Evolutionary conservation across 2,329 filamentous ascomycete genomes (phyloP), one percentile per base, ranked within the genome.

Genomic region (Sarocladium strictum): DNA sequence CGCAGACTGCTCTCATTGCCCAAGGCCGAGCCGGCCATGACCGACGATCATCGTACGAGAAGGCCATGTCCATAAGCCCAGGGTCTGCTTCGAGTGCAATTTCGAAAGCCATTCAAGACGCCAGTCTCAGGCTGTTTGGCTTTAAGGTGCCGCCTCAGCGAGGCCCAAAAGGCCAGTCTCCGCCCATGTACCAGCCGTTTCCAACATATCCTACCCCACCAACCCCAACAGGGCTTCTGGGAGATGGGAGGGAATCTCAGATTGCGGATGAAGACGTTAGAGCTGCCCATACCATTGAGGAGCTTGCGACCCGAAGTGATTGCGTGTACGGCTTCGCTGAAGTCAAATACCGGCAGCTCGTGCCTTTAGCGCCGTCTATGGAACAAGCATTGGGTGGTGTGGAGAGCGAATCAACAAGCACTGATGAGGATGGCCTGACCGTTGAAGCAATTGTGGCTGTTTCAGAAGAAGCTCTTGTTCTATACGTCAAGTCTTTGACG

Each of bases 291-390:
- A 80, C 83, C 43, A 91, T 97, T 55, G 93, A 99, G 68, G 92
- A 97, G 62, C 87, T 90, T 59, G 94, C 94, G 1, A 94, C 91
- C 29, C 81, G 92, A 37, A 97, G 92, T 65, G 92, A 99, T 68
- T 94, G 97, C 45, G 92, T 99, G 2, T 99, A 92, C 67, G 92
- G 93, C 2, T 97, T 99, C 70, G 94, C 94, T 5, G 93, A 99
- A 72, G 93, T 99, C 65, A 99, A 99, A 71, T 97, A 95, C 72
- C 94, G 95, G 70, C 94, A 99, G 69, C 80, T 99, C n/a, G 83
- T 97, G 51, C 94, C 94, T 2, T 75, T 94, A 43, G 85, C 90
- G 1, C 94, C 93, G 1, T 93, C 89, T 0, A 81, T 80, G 60
- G 84, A 89, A 50, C 84, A 87, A 60, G 84, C 83, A 5, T 77